Base-by-base conservation (phyloP, 2,329 filamentous ascomycete genomes). In the Tolypocladium amazonense region DNA sequence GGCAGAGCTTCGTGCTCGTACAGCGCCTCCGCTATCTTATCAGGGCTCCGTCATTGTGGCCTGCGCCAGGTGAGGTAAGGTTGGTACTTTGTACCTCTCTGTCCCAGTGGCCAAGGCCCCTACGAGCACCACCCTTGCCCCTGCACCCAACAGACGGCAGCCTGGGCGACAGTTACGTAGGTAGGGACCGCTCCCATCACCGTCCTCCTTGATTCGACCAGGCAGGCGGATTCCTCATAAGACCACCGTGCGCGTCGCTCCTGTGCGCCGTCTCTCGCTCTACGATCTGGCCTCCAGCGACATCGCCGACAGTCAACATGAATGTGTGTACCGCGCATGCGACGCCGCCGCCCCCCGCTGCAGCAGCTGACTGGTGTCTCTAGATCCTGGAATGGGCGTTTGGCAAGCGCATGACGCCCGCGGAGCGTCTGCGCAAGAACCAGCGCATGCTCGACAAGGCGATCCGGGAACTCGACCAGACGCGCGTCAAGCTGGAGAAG, bases 371-470 rank as follows among this genome's bases (percentile, higher is more conserved):
- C 61, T 61, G 64, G 62, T 65, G 63, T 65, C 62, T 56, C 53
- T 68, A 97, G 90, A 90, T 97, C 72, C 84, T 99, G 63, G 94
- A 99, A 84, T 99, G 94, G 92, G 93, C 93, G 45, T 99, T 99
- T 72, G 94, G 94, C 66, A 97, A 97, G 84, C 94, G 94, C 76
- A 95, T 97, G 85, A 99, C 94, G 81, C 93, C 94, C 4, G 91
- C 92, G 30, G 89, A 94, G 82, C 88, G 90, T 73, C 81, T 93
- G 73, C 87, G 90, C 75, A 93, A 93, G 81, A 96, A 99, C 76
- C 94, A 97, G 78, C 86, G 94, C 68, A 92, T 94, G 66, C 87
- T 99, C 64, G 94, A 99, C 76, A 96, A 97, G 80, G 96, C 94
- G 14, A 94, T 97, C 70, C 87, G 94, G 67, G 94, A 99, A 74